Conservation (phyloP, 129 eudicot species). For the Cynara cardunculus region DNA sequence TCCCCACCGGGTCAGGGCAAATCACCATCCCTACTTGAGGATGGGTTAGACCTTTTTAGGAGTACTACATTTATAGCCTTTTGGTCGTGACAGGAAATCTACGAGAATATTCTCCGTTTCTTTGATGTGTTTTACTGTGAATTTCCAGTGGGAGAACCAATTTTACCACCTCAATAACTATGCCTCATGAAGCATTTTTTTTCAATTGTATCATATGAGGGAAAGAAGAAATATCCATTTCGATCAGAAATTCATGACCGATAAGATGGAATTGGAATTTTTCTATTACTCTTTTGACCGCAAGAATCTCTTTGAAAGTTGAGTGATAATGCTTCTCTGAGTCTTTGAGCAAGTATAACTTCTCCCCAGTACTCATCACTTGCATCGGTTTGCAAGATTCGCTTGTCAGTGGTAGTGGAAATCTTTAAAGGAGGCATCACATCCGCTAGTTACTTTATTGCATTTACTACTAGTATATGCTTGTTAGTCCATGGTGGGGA, state of each 20-base stretch:
- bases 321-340: no score
- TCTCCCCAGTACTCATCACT: neutral
- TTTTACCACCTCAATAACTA: no score
- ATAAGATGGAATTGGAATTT: neutral
- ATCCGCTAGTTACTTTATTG: no score
- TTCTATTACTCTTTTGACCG: no score
- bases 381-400: no score
- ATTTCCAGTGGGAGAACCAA: no score
- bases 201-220: neutral
- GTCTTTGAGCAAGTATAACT: neutral
- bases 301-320: no score
- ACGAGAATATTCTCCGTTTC: neutral
- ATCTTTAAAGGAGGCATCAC: neutral
- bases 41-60: no score
- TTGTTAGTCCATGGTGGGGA: neutral
- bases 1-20: no score
- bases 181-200: neutral
- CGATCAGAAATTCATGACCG: neutral
- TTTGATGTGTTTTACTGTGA: no score
- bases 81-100: neutral
- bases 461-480: neutral
- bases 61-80: neutral
- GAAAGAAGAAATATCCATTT: neutral
- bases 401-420: neutral
- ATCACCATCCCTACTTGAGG: no score